Percentiles rank a stretch among this genome's conserved stretches.
Evolutionary conservation across 768 basidiomycete species (phyloP).

Genomic region (Leccinum barrowsii): DNA sequence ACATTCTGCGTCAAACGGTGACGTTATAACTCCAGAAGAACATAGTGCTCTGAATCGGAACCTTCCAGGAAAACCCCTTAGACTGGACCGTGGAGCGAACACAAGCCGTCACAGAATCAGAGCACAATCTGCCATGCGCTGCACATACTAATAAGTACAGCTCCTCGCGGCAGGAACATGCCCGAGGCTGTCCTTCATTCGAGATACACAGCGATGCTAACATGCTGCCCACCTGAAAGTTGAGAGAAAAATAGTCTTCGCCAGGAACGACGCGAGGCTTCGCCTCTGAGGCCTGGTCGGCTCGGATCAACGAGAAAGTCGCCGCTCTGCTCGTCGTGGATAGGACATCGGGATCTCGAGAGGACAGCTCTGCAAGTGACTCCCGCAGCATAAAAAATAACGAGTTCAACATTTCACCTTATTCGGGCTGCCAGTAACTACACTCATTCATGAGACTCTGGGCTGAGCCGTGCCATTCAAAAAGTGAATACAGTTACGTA

Average conservation of each 20-base stretch:
- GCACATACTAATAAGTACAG: background rate
- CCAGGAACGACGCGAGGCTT: background rate
- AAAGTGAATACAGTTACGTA: too few species aligned
- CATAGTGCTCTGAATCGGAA: conserved; percentile 45
- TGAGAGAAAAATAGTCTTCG: conserved; percentile 17
- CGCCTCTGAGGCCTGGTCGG: background rate
- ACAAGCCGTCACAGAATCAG: conserved; percentile 42
- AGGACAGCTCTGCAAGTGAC: conserved; percentile 55
- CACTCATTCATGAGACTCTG: background rate
- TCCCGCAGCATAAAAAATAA: conserved; percentile 37
- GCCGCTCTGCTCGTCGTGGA: conserved; percentile 48
- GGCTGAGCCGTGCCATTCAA: too few species aligned
- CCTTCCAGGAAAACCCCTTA: conserved; percentile 69
- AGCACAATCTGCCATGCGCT: background rate
- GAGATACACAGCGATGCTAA: conserved; percentile 42
- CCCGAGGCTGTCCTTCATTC: conserved; percentile 37
- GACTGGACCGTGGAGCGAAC: conserved; percentile 47
- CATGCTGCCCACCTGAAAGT: conserved; percentile 25
- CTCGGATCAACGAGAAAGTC: background rate
- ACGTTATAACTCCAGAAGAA: too few species aligned
- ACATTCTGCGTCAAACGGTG: too few species aligned
- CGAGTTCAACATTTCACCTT: conserved; percentile 35
- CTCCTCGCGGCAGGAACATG: conserved; percentile 55
- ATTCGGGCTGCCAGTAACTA: conserved; percentile 29
- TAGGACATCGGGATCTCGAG: conserved; percentile 40